Evolutionary conservation across 192 early-diverging fungal genomes (phyloP).

Genomic region (Spinellus fusiger): DNA sequence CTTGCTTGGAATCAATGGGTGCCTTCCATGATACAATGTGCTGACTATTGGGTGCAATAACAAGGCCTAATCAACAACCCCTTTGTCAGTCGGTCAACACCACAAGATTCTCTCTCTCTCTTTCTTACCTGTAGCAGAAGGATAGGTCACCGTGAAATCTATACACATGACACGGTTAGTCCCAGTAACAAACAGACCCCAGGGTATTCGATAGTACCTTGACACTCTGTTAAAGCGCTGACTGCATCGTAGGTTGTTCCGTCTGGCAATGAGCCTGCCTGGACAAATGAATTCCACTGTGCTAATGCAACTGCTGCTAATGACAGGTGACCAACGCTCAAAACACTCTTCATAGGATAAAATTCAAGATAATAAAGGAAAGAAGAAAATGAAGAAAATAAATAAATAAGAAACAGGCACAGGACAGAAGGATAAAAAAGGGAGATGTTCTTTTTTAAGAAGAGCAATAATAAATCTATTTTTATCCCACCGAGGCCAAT

Average conservation of each 20-base stretch:
- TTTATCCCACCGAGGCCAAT: no score
- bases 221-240: not conserved
- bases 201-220: not conserved
- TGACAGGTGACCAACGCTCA: not conserved
- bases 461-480: no score
- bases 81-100: not conserved
- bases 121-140: slow-evolving; percentile 4
- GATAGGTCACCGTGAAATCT: slow-evolving; percentile 11
- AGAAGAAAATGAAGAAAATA: not conserved
- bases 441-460: not conserved
- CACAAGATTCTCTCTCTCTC: not conserved
- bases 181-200: not conserved
- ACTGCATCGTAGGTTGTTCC: slow-evolving; percentile 2
- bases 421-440: slow-evolving; percentile 1
- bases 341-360: slow-evolving; percentile 5
- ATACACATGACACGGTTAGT: not conserved
- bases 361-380: slow-evolving; percentile 7
- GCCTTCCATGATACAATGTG: slow-evolving; percentile 5
- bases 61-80: not conserved
- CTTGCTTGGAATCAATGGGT: not conserved
- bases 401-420: not conserved
- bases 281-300: slow-evolving; percentile 10
- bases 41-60: not conserved
- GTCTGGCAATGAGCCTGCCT: slow-evolving; percentile 6
- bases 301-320: slow-evolving; percentile 8